phyloP scores from a whole-genome alignment of 345 rosid species.

The Combretum micranthum region DNA sequence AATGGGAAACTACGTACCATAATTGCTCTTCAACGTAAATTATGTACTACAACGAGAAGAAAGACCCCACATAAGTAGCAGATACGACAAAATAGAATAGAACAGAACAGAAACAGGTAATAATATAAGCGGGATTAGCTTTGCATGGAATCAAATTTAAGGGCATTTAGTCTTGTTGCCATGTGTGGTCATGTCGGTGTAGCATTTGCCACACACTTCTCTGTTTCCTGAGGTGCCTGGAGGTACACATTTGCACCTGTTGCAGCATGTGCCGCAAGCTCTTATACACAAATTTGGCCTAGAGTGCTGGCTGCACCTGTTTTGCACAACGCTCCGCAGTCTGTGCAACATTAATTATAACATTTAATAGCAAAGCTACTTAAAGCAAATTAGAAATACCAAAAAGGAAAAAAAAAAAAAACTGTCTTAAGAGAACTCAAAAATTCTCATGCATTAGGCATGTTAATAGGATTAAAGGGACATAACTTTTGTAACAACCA shows the following conservation, averaged over 20 bases:
- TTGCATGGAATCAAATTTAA: slow-evolving; percentile 6
- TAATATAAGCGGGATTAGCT: not conserved
- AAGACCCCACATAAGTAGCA: no score
- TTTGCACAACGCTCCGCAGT: slow-evolving; percentile 37
- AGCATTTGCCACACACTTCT: slow-evolving; percentile 47
- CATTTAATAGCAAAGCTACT: no score
- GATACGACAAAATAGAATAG: no score
- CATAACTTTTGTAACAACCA: no score
- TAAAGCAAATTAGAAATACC: no score
- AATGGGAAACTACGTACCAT: no score
- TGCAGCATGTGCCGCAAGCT: slow-evolving; percentile 52
- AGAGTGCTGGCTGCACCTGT: slow-evolving; percentile 42
- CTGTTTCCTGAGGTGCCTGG: slow-evolving; percentile 53
- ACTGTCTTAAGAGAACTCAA: no score
- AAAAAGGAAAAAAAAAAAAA: not conserved
- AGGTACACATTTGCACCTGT: slow-evolving; percentile 56
- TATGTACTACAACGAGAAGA: no score
- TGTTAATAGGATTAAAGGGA: no score
- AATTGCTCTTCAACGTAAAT: no score
- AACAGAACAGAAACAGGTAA: no score
- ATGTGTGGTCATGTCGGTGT: slow-evolving; percentile 55
- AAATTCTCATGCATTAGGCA: no score
- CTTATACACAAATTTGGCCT: slow-evolving; percentile 49
- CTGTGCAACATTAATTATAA: slow-evolving; percentile 18
- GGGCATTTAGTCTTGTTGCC: slow-evolving; percentile 49